Evolutionary conservation across 345 rosid species (phyloP).

Genomic region (Salix udensis): DNA sequence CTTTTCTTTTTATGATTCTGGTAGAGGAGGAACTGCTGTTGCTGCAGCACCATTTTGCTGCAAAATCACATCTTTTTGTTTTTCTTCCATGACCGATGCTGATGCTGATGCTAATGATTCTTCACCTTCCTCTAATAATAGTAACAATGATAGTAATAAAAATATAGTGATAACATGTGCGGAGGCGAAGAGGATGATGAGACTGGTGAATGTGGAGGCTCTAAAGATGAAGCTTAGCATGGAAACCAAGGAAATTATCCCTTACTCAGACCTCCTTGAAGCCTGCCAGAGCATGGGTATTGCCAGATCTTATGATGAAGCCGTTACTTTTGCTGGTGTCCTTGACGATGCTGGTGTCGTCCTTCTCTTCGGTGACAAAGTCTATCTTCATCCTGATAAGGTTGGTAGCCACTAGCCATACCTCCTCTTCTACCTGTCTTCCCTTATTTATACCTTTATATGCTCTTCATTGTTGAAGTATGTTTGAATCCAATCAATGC

Average conservation of each 20-base stretch:
- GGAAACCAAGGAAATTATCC: conserved; percentile 64
- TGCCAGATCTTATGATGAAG: conserved; percentile 72
- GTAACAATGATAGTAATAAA: neutral
- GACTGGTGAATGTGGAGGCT: conserved; percentile 75
- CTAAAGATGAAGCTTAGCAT: conserved; percentile 62
- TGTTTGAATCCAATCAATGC: neutral
- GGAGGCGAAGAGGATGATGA: conserved; percentile 79
- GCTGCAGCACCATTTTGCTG: neutral
- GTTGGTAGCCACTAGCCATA: conserved; percentile 51
- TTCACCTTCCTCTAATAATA: neutral
- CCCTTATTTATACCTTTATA: neutral
- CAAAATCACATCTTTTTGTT: neutral
- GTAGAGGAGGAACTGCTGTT: neutral
- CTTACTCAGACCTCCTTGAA: conserved; percentile 51
- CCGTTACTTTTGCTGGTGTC: conserved; percentile 63
- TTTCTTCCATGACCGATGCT: neutral
- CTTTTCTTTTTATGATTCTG: neutral
- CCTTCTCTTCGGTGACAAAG: conserved; percentile 82
- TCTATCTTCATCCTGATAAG: conserved; percentile 87
- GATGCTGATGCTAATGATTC: neutral
- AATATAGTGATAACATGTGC: conserved; percentile 30
- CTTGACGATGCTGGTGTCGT: conserved; percentile 88
- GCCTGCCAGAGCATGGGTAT: conserved; percentile 63
- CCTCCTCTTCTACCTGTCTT: neutral
- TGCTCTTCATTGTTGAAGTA: neutral